Evolutionary conservation across 106 monocot genomes (phyloP).

Genomic region (Hemerocallis citrina): DNA sequence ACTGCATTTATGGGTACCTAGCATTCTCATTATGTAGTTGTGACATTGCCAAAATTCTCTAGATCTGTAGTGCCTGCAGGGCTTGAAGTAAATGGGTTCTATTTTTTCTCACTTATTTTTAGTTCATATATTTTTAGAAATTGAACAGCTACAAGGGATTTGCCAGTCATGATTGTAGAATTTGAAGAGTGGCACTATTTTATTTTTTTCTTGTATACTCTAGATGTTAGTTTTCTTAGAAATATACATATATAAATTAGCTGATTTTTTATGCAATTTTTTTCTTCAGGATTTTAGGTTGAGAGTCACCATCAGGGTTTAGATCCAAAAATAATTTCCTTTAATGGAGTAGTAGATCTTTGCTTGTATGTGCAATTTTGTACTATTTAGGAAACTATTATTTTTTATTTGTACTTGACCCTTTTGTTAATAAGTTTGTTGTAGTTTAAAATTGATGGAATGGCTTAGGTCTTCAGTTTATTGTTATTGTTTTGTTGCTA

Average conservation of each 20-base stretch:
- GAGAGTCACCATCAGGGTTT: background rate
- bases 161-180: too few species aligned
- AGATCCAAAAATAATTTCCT: background rate
- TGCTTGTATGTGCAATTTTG: too few species aligned
- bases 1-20: background rate
- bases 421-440: background rate
- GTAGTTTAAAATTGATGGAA: background rate
- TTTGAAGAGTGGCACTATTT: too few species aligned
- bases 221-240: too few species aligned
- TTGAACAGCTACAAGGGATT: too few species aligned
- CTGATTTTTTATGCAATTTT: too few species aligned
- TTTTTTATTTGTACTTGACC: background rate
- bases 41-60: background rate
- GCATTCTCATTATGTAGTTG: background rate
- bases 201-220: too few species aligned
- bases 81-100: background rate
- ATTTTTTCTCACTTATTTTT: background rate
- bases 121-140: too few species aligned
- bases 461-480: background rate
- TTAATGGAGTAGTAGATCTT: background rate
- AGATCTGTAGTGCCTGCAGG: background rate
- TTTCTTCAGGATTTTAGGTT: too few species aligned
- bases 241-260: too few species aligned
- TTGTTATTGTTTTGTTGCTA: background rate
- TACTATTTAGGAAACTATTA: background rate